Evolutionary conservation across 23 red algal species (phyloP).

Genomic region (Gracilaria vermiculophylla): DNA sequence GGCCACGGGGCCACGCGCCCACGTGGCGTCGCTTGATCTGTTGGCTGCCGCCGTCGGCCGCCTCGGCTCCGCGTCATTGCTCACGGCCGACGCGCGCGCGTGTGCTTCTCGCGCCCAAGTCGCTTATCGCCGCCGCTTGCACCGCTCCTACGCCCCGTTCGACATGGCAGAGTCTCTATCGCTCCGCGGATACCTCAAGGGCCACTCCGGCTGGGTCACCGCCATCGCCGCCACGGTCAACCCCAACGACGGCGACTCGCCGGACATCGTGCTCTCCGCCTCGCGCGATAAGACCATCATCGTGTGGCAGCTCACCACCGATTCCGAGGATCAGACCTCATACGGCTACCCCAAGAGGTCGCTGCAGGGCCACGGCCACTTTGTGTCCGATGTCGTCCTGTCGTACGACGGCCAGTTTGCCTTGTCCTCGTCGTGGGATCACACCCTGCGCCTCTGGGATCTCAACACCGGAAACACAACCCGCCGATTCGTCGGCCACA

Average conservation of each 20-base stretch:
- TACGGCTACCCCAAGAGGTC: constrained; percentile 78
- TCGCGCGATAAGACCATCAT: constrained; percentile 97
- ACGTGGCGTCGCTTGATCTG: background rate
- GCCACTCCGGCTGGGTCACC: constrained; percentile 97
- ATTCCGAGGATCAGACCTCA: constrained; percentile 71
- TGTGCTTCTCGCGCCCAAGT: no score
- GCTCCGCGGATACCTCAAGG: constrained; percentile 89
- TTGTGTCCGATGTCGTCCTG: constrained; percentile 94
- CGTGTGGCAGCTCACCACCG: constrained; percentile 85
- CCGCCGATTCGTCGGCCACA: constrained; percentile 92
- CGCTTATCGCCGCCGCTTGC: no score
- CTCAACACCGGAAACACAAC: constrained; percentile 76
- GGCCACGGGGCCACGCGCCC: background rate
- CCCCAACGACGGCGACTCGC: constrained; percentile 36
- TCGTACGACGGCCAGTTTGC: constrained; percentile 97
- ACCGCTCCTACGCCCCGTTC: background rate
- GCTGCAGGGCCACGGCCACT: constrained; percentile 91
- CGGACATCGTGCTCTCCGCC: constrained; percentile 76
- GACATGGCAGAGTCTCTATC: constrained; percentile 82
- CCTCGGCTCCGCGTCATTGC: no score
- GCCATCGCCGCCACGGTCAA: constrained; percentile 83
- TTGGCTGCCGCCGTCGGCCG: background rate
- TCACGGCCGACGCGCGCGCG: no score
- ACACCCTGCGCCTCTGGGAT: constrained; percentile 95
- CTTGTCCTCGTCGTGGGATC: constrained; percentile 97